A percentile compares a stretch with the other conserved stretches of the same genome.
phyloP scores from a whole-genome alignment of 345 rosid genomes.

The Tarenaya hassleriana region DNA sequence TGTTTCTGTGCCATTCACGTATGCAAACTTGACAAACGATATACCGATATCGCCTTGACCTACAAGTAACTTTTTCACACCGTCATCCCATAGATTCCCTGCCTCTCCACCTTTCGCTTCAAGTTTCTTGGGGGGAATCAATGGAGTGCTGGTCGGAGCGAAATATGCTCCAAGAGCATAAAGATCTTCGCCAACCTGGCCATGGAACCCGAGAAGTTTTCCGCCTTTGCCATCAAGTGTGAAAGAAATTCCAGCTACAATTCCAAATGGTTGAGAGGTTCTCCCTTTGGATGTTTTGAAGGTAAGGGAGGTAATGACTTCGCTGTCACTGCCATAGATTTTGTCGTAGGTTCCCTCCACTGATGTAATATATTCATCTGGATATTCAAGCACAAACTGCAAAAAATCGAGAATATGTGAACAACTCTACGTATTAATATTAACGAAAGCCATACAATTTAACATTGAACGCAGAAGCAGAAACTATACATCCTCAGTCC shows the following conservation, averaged over 20 bases:
- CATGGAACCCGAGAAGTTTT: slow-evolving; percentile 17
- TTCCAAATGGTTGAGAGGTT: slow-evolving; percentile 10
- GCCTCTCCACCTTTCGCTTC: slow-evolving; percentile 19
- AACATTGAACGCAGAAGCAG: no score
- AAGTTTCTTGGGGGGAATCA: slow-evolving; percentile 7
- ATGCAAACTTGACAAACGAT: slow-evolving; percentile 21
- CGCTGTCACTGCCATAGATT: background rate
- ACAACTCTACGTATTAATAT: no score
- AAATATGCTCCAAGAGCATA: slow-evolving; percentile 28
- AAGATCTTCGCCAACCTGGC: slow-evolving; percentile 3
- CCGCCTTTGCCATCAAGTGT: background rate
- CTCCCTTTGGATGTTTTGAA: slow-evolving; percentile 10
- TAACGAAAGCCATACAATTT: no score
- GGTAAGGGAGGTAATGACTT: background rate
- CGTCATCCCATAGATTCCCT: slow-evolving; percentile 30
- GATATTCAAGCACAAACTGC: slow-evolving; percentile 17
- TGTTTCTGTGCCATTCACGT: slow-evolving; percentile 1
- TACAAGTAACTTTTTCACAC: slow-evolving; percentile 25
- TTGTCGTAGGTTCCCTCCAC: background rate
- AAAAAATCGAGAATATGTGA: background rate
- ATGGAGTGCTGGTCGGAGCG: slow-evolving; percentile 5
- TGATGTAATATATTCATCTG: slow-evolving; percentile 18
- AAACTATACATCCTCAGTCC: no score
- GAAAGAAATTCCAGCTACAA: slow-evolving; percentile 1
- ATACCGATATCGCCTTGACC: slow-evolving; percentile 25